Evolutionary conservation across 208 protist genomes (phyloP), one percentile per base, ranked within the genome.

Genomic region (Trypanosoma vivax): DNA sequence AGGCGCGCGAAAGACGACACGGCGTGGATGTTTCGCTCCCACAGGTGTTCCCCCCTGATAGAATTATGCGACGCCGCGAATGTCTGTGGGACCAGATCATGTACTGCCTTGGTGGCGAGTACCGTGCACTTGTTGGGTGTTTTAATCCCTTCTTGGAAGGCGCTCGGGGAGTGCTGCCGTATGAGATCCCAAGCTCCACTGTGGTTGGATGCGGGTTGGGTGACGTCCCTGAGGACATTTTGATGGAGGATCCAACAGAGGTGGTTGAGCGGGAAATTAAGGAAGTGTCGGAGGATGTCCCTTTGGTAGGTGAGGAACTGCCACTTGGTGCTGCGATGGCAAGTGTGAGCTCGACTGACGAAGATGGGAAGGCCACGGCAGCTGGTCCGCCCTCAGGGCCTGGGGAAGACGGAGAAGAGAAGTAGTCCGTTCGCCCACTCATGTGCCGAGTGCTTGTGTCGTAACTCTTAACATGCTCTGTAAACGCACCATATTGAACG

Each of bases 51-150:
- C 85, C 78, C 2, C 79, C 80, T 3, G 81, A 90, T 56, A 75
- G 82, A 41, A 76, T 81, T 5, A 27, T 90, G 45, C 71, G 81
- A 29, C 66, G 70, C 21, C 81, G 85, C 39, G 85, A 93, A 65
- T 75, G 68, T 18, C 64, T 93, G 10, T 93, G 85, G 85, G 85
- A 93, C 34, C 70, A 93, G 65, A 83, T 93, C 16, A 70, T 93
- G 76, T 88, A 73, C 46, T 73, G 66, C 37, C 66, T 93, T 28
- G 85, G 85, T 16, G 81, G 82, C 10, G 81, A 90, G 54, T 93
- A 76, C 51, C 52, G 65, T 30, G 51, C 75, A 27, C 63, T 93
- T 10, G 82, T 86, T 11, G 85, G 85, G 21, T 79, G 76, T 65
- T 67, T 75, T 13, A 93, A 90, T 45, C 85, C 85, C 2, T 88